A percentile compares a stretch with the other conserved stretches of the same genome.
These are phyloP conservation scores for Salinomyces thailandicus DNA, from an alignment of 2,329 filamentous ascomycete species.

Conservation along the genomic window DNA sequence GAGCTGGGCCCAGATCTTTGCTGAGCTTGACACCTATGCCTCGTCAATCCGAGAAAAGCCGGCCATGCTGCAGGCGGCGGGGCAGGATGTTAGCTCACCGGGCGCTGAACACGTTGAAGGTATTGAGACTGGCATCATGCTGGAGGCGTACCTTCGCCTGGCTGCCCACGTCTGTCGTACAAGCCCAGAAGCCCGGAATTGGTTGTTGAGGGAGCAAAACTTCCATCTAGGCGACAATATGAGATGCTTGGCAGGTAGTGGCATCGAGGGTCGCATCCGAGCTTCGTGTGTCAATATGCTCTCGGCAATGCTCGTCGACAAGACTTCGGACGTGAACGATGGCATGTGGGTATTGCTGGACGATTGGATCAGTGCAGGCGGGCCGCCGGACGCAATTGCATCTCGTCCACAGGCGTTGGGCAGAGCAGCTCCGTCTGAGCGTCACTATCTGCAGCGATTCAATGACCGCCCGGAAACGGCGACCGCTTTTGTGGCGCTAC, in stretches of 20 bases:
- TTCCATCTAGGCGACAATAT: constrained; percentile 64
- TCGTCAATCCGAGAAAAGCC: constrained; percentile 66
- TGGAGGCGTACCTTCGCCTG: constrained; percentile 84
- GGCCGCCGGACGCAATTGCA: constrained; percentile 10
- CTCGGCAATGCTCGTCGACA: constrained; percentile 63
- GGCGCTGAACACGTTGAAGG: constrained; percentile 53
- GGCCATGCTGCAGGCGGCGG: constrained; percentile 46
- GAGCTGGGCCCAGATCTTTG: constrained; percentile 88
- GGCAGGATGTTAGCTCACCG: constrained; percentile 20
- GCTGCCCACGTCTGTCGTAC: constrained; percentile 71
- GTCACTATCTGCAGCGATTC: constrained; percentile 23
- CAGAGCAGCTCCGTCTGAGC: constrained; percentile 14
- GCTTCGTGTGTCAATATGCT: constrained; percentile 77
- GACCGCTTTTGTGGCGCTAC: constrained; percentile 68
- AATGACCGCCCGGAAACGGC: constrained; percentile 30
- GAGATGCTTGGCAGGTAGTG: constrained; percentile 67
- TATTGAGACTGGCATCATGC: constrained; percentile 89
- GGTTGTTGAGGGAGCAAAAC: constrained; percentile 56
- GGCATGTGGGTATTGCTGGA: constrained; percentile 75
- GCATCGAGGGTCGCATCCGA: constrained; percentile 64
- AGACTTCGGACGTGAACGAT: constrained; percentile 55
- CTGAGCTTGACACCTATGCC: constrained; percentile 76
- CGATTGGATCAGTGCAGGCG: constrained; percentile 58
- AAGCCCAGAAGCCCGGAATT: constrained; percentile 61
- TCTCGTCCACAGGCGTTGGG: constrained; percentile 9